phyloP scores from a whole-genome alignment of 1,284 basidiomycete species.

The Cutaneotrichosporon cavernicola region DNA sequence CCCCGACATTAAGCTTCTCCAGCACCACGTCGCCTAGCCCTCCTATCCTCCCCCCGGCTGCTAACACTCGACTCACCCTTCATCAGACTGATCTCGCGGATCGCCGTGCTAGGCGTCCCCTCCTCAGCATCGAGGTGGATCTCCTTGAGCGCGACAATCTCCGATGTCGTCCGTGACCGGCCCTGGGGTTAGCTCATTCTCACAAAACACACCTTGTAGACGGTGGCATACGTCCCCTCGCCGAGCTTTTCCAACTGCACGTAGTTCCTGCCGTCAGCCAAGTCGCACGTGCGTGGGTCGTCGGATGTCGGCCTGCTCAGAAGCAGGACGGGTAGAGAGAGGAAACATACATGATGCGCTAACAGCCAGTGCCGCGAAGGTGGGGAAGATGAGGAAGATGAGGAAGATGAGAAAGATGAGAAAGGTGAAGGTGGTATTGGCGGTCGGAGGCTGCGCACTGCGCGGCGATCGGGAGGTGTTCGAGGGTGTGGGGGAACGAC shows the following conservation, averaged over 20 bases:
- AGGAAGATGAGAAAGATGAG: not conserved
- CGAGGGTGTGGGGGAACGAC: not conserved
- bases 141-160: conserved; percentile 87
- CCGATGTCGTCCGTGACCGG: conserved; percentile 71
- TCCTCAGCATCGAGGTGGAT: conserved; percentile 97
- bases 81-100: conserved; percentile 93
- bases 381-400: not conserved
- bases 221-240: conserved; percentile 65
- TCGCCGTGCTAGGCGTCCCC: conserved; percentile 94
- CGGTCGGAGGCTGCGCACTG: not conserved
- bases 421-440: no score
- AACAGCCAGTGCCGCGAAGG: not conserved
- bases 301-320: no score
- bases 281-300: conserved; percentile 2
- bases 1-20: no score
- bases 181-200: conserved; percentile 58
- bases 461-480: not conserved
- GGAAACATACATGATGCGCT: conserved; percentile 1
- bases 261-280: conserved; percentile 50
- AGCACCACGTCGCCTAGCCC: no score
- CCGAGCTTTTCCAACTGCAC: conserved; percentile 79
- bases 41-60: not conserved
- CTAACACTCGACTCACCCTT: conserved; percentile 57
- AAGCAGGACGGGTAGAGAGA: no score
- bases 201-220: conserved; percentile 68